phyloP scores from a whole-genome alignment of 2,329 filamentous ascomycete genomes.

The Metarhizium guizhouense region DNA sequence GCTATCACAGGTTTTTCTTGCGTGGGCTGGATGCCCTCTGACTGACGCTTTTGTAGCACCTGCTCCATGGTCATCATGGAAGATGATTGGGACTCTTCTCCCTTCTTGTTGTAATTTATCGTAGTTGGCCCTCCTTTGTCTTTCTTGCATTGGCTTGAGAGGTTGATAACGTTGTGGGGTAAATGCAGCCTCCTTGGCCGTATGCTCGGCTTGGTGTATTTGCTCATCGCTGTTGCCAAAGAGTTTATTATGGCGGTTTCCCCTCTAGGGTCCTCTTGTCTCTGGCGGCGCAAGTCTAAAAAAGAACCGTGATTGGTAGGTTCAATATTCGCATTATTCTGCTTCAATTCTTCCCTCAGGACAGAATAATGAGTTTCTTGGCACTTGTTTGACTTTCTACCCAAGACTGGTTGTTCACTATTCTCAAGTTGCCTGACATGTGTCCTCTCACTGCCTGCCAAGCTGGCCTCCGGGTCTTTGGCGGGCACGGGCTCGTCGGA shows the following conservation, averaged over 20 bases:
- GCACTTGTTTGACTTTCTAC: background rate
- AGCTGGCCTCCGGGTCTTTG: background rate
- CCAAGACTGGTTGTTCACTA: background rate
- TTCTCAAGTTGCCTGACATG: background rate
- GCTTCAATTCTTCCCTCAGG: background rate
- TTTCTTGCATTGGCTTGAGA: background rate
- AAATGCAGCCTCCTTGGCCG: background rate
- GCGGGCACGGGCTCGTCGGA: slow-evolving; percentile 1
- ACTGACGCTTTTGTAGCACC: background rate
- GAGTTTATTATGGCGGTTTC: background rate
- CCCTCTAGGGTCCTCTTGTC: slow-evolving; percentile 8
- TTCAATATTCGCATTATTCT: background rate
- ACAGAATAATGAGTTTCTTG: background rate
- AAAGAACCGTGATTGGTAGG: slow-evolving; percentile 15
- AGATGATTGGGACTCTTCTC: background rate
- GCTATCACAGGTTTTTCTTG: background rate
- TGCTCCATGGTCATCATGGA: background rate
- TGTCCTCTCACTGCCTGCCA: background rate
- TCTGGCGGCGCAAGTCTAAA: slow-evolving; percentile 24
- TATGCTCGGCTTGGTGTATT: background rate
- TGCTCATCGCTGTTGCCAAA: background rate
- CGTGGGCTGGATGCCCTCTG: background rate
- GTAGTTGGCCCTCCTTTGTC: background rate
- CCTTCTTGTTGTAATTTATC: background rate
- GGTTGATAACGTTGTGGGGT: background rate